phyloP scores from a whole-genome alignment of 2,329 filamentous ascomycete species.

The Exophiala viscosa region DNA sequence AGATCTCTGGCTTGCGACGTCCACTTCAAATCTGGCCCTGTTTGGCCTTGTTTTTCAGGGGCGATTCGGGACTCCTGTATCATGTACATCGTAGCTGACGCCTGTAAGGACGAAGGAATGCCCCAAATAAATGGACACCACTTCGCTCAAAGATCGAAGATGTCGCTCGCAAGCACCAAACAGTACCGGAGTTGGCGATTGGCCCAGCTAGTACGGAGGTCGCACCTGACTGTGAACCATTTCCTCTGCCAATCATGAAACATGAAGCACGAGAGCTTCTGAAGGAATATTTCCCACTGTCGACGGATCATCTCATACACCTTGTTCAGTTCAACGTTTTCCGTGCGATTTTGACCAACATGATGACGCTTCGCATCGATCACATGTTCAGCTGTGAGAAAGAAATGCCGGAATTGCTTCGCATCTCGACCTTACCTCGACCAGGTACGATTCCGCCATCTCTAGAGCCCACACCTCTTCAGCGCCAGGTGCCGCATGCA shows the following conservation, averaged over 20 bases:
- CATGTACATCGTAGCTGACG: not conserved
- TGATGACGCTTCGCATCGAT: conserved; percentile 1
- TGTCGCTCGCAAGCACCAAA: conserved; percentile 3
- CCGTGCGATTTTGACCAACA: conserved; percentile 4
- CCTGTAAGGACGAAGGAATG: not conserved
- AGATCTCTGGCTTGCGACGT: not conserved
- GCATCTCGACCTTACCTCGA: not conserved
- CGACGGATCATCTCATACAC: conserved; percentile 6
- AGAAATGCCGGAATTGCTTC: not conserved
- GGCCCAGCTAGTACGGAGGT: not conserved
- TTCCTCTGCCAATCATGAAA: not conserved
- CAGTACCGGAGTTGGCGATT: not conserved
- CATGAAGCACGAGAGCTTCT: not conserved
- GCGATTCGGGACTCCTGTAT: too few relatives aligned
- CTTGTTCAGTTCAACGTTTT: conserved; percentile 11
- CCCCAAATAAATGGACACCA: conserved; percentile 1
- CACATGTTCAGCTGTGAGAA: conserved; percentile 1
- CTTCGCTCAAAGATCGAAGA: conserved; percentile 6
- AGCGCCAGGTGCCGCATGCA: conserved; percentile 28
- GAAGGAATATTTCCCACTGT: not conserved
- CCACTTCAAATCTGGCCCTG: too few relatives aligned
- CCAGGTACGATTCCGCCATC: conserved; percentile 11
- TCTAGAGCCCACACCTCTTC: conserved; percentile 27
- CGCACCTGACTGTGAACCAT: not conserved
- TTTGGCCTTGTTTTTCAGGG: too few relatives aligned